Evolutionary conservation across 2,329 filamentous ascomycete genomes (phyloP).

Genomic region (Fusarium guadeloupense): DNA sequence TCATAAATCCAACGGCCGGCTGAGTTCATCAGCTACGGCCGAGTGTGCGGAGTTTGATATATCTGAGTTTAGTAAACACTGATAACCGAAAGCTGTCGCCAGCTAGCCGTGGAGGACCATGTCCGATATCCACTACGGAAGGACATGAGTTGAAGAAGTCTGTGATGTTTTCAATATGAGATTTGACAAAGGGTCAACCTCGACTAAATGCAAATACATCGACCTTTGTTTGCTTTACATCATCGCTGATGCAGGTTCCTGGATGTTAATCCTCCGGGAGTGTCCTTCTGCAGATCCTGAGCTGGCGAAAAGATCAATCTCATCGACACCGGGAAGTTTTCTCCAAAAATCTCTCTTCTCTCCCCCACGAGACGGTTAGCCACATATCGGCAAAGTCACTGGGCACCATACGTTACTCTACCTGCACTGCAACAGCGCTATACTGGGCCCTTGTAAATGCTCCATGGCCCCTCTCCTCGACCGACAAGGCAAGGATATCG

Average conservation of each 20-base stretch:
- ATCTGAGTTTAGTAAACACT: neutral
- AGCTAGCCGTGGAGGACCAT: neutral
- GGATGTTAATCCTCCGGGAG: slow-evolving; percentile 32
- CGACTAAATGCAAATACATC: slow-evolving; percentile 17
- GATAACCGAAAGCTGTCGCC: neutral
- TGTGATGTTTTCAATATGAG: slow-evolving; percentile 12
- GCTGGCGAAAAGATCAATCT: slow-evolving; percentile 19
- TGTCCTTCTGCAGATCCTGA: slow-evolving; percentile 31
- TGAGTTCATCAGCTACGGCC: slow-evolving; percentile 1
- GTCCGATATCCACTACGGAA: slow-evolving; percentile 24
- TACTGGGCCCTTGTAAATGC: slow-evolving; percentile 21
- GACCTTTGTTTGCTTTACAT: slow-evolving; percentile 22
- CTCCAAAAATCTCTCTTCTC: slow-evolving; percentile 22
- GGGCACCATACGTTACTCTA: slow-evolving; percentile 11
- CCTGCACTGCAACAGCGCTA: slow-evolving; percentile 5
- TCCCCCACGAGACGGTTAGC: slow-evolving; percentile 35
- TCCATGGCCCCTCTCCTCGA: slow-evolving; percentile 17
- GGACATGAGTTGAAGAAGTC: neutral
- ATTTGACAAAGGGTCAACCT: slow-evolving; percentile 17
- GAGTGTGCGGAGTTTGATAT: slow-evolving; percentile 6
- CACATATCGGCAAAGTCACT: slow-evolving; percentile 34
- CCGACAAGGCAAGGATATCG: slow-evolving; percentile 31
- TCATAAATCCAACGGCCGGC: neutral
- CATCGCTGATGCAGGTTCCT: slow-evolving; percentile 39
- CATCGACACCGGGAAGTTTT: slow-evolving; percentile 8